Evolutionary conservation across 371 early-diverging fungal species (phyloP), one percentile per base, ranked within the genome.

Genomic region (Lichtheimia ornata): DNA sequence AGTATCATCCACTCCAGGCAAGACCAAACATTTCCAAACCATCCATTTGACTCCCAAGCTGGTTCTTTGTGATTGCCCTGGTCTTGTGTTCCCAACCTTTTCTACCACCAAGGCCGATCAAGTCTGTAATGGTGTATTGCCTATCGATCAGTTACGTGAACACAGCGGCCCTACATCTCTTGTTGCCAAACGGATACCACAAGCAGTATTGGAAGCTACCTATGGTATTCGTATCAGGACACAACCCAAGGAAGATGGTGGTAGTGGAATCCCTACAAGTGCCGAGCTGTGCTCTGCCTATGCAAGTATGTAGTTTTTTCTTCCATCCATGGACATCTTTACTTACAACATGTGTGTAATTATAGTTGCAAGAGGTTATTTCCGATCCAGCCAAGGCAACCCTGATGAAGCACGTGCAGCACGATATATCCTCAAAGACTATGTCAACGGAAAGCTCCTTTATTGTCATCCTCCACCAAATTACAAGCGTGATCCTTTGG

Each of bases 11-110:
- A 99, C 99, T n/a, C 99, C 99, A 9, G 99, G 99, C 63, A 99
- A 99, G 76, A 99, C 99, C 60, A 99, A 99, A 84, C 97, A 97
- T 73, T 97, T 99, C 79, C 99, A 99, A 73, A 94, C 95, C 15
- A 85, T 94, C 54, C 92, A 93, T 53, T 81, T 98, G 69, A 91
- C 92, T 5, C 84, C 88, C 58, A 67, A 76, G 28, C 84, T 95
- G 52, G 82, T 95, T 22, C 90, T 99, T 35, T 97, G 98, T 72
- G 99, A 99, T 80, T 99, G 99, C 79, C 99, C 99, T 56, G 99
- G 99, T 74, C 84, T 99, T 28, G 99, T 99, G 1, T 99, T 99
- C 86, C 99, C 99, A 24, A 92, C 95, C 4, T 99, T 98, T 74
- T 97, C 97, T 9, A 96, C 98, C 14, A 93, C 95, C 4, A 94